These are phyloP conservation scores for Solanum etuberosum DNA, from an alignment of 257 asterid genomes.

Conservation along the genomic window DNA sequence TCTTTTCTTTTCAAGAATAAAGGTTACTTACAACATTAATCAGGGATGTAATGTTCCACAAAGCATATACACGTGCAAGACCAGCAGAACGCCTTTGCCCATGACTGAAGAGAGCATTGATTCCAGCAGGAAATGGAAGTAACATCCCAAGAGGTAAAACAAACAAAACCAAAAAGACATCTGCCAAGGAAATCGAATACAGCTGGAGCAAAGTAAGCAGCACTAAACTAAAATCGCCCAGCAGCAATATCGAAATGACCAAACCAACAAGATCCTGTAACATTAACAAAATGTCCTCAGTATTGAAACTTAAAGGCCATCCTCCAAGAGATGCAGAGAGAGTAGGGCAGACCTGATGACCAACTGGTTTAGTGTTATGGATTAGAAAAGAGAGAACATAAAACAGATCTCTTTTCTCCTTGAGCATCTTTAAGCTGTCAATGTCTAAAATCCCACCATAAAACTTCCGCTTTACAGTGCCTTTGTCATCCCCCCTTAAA, in stretches of 20 bases:
- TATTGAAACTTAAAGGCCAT: neutral
- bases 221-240: constrained; percentile 95
- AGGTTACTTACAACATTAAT: constrained; percentile 66
- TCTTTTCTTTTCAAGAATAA: neutral
- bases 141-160: constrained; percentile 81
- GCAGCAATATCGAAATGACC: constrained; percentile 86
- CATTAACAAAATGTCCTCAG: neutral
- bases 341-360: constrained; percentile 66
- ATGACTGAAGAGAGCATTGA: constrained; percentile 92
- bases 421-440: constrained; percentile 57
- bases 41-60: constrained; percentile 88
- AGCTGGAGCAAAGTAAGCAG: constrained; percentile 94
- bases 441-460: constrained; percentile 58
- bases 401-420: constrained; percentile 74
- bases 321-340: neutral
- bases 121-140: constrained; percentile 97
- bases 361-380: constrained; percentile 91
- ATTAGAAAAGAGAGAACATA: constrained; percentile 68
- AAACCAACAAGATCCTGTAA: constrained; percentile 97
- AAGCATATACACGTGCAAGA: constrained; percentile 91
- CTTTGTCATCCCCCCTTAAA: constrained; percentile 23
- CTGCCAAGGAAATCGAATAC: constrained; percentile 79
- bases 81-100: constrained; percentile 96
- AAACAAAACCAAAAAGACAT: constrained; percentile 78
- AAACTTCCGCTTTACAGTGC: constrained; percentile 35